Evolutionary conservation across 805 yeast species (phyloP), one percentile per base, ranked within the genome.

Genomic region (Teunomyces panamensis): DNA sequence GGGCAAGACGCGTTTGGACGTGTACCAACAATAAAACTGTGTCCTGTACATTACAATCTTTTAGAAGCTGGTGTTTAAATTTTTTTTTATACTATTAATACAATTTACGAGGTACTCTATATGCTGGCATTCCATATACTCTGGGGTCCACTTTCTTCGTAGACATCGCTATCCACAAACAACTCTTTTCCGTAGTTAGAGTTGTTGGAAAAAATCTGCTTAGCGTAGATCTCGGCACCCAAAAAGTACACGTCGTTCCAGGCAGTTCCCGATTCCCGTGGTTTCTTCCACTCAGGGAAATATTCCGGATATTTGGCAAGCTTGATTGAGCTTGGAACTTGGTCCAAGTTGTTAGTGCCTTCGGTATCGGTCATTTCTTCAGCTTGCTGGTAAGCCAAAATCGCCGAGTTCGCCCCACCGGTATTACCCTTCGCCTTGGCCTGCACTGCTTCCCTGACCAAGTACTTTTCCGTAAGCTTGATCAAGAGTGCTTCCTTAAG

Each of bases 201-300:
- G 39, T 81, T 78, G 44, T 75, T 74, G 7, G 84, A 80, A 60
- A 87, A 91, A 10, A 88, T 80, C 69, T 89, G 96, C 65, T 88
- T 89, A 14, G 96, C 81, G 39, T 89, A 85, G 43, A 91, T 87
- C 65, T 89, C 88, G 2, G 87, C 96, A 2, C 98, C 98, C 51
- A 91, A 69, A 60, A 91, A 89, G 49, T 81, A 76, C 29, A 85
- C 80, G 55, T 88, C 90, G 49, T 85, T 83, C 78, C 78, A 73
- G 26, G 85, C 84, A 1, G 92, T 90, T 33, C 68, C 67, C 37
- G 50, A 57, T 27, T 68, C 74, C 58, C 71, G 71, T 6, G 77
- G 75, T 51, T 66, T 63, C 68, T 91, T 91, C 97, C 97, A 92
- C 55, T 89, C 96, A 1, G 96, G 88, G 68, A 92, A 92, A 65